Conservation (phyloP, 306 rosid genomes). For the Adenanthera pavonina region DNA sequence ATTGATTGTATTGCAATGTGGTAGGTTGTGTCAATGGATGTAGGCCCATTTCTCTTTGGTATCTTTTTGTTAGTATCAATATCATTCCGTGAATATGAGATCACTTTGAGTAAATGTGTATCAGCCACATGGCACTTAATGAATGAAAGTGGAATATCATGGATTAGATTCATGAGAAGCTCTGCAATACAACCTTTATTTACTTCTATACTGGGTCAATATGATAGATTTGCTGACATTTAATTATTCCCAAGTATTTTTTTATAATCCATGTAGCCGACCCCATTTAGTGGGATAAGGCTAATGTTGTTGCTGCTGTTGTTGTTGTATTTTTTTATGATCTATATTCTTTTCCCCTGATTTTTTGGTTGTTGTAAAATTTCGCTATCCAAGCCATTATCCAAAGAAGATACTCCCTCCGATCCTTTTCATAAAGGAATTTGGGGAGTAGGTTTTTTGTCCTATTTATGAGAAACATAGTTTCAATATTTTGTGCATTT, state of each 20-base stretch:
- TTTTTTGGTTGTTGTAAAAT: conserved; percentile 9
- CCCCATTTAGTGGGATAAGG: no score
- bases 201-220: conserved; percentile 6
- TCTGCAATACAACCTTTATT: conserved; percentile 5
- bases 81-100: neutral
- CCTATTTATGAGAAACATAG: no score
- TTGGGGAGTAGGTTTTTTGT: no score
- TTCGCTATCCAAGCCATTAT: conserved; percentile 31
- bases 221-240: neutral
- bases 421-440: no score
- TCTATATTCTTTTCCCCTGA: neutral
- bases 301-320: no score
- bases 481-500: no score
- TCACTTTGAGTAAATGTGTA: neutral
- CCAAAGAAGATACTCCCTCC: conserved; percentile 12
- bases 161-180: conserved; percentile 25
- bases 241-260: conserved; percentile 26
- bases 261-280: neutral
- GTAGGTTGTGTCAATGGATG: neutral
- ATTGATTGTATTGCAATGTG: neutral
- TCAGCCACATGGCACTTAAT: neutral
- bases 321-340: neutral
- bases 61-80: neutral
- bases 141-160: neutral
- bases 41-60: neutral